Evolutionary conservation across 2,329 filamentous ascomycete species (phyloP).

Genomic region (Nemania bipapillata): DNA sequence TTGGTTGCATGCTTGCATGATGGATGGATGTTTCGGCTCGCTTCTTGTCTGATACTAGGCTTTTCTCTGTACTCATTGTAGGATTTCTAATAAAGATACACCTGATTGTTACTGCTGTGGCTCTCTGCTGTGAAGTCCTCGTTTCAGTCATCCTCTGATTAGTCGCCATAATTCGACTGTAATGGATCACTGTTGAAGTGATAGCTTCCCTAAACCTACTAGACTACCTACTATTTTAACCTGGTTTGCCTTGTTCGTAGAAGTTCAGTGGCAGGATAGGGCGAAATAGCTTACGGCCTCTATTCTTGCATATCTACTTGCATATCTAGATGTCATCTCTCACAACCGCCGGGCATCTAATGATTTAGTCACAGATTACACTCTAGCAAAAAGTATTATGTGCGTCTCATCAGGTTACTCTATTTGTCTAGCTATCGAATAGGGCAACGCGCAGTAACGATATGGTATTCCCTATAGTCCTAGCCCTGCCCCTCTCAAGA

Average conservation of each 20-base stretch:
- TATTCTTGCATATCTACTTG: background rate
- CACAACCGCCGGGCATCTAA: no score
- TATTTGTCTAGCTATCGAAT: background rate
- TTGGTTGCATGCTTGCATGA: slow-evolving; percentile 26
- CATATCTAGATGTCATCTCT: no score
- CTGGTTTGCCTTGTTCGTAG: no score
- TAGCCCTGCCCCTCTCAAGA: background rate
- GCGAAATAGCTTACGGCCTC: background rate
- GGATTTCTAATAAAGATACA: slow-evolving; percentile 27
- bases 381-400: background rate
- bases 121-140: background rate
- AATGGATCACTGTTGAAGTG: no score
- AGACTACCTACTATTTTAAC: no score
- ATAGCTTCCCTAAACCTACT: no score
- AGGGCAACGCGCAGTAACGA: background rate
- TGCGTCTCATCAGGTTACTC: background rate
- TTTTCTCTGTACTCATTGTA: slow-evolving; percentile 33
- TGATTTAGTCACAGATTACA: background rate
- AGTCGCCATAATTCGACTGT: no score
- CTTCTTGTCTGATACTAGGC: slow-evolving; percentile 28
- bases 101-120: background rate
- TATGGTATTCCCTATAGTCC: background rate
- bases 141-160: no score
- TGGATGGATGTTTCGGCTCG: slow-evolving; percentile 20
- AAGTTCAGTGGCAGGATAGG: no score